These are phyloP conservation scores for Dipteronia sinensis DNA, from an alignment of 345 rosid species.

Conservation along the genomic window DNA sequence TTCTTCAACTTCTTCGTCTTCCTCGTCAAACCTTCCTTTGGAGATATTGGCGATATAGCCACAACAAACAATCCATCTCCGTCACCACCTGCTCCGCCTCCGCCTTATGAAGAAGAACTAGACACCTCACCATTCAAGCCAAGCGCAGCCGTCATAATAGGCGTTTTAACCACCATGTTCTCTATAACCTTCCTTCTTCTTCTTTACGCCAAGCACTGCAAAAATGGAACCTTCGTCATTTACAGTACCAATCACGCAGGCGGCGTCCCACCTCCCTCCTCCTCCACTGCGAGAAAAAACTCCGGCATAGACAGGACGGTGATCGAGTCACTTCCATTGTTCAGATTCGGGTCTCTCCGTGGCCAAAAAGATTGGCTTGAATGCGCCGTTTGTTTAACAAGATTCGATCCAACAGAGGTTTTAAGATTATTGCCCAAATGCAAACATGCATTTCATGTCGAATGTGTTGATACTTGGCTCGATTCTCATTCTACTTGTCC, in stretches of 20 bases:
- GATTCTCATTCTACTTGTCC: constrained; percentile 96
- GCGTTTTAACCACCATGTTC: constrained; percentile 64
- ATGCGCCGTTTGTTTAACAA: constrained; percentile 77
- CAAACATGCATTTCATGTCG: constrained; percentile 91
- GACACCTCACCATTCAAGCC: constrained; percentile 54
- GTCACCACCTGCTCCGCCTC: constrained; percentile 16
- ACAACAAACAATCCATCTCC: not conserved
- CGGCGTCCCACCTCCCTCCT: not conserved
- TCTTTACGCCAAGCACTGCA: constrained; percentile 84
- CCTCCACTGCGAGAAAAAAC: constrained; percentile 42
- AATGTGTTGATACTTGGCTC: constrained; percentile 96
- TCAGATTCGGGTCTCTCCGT: constrained; percentile 70
- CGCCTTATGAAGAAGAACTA: constrained; percentile 21
- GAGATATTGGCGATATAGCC: not conserved
- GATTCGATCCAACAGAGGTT: constrained; percentile 64
- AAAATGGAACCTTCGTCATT: constrained; percentile 29
- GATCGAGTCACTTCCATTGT: constrained; percentile 76
- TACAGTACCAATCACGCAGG: constrained; percentile 16
- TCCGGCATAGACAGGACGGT: constrained; percentile 80
- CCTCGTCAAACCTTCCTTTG: not conserved
- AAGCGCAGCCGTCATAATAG: constrained; percentile 59
- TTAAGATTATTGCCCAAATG: constrained; percentile 78
- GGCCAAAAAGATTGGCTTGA: constrained; percentile 84
- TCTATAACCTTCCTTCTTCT: constrained; percentile 75
- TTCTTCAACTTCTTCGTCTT: not conserved